phyloP scores from a whole-genome alignment of 2,329 filamentous ascomycete species.

The Pseudogymnoascus pannorum region DNA sequence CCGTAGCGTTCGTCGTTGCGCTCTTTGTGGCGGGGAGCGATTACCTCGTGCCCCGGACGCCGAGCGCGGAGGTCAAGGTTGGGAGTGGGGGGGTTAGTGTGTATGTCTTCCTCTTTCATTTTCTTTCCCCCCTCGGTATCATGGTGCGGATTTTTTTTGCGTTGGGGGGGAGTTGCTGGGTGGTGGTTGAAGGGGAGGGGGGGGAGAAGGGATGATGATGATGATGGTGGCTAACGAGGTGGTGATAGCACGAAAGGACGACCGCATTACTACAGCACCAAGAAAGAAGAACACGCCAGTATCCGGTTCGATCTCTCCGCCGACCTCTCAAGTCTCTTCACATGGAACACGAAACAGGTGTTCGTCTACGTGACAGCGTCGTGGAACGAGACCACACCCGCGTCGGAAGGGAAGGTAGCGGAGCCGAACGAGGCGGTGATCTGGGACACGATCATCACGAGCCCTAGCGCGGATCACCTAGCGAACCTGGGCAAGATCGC shows the following conservation, averaged over 20 bases:
- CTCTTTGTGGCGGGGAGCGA: conserved; percentile 75
- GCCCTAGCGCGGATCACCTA: conserved; percentile 56
- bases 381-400: conserved; percentile 42
- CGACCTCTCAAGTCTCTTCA: conserved; percentile 87
- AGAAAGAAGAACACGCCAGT: conserved; percentile 92
- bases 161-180: conserved; percentile 75
- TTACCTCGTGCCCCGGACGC: conserved; percentile 60
- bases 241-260: conserved; percentile 89
- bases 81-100: conserved; percentile 67
- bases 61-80: conserved; percentile 55
- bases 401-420: conserved; percentile 18
- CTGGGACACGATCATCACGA: conserved; percentile 92
- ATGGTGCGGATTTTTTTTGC: no score
- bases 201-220: no score
- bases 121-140: no score
- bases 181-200: no score
- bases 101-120: conserved; percentile 43
- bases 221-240: conserved; percentile 82
- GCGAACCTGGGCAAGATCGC: conserved; percentile 45
- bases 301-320: conserved; percentile 90
- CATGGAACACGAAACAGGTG: conserved; percentile 98
- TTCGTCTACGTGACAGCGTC: conserved; percentile 93
- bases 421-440: conserved; percentile 70
- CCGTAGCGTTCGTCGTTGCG: conserved; percentile 76
- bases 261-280: conserved; percentile 90